Evolutionary conservation across 305 asterid genomes (phyloP), one percentile per base, ranked within the genome.

Genomic region (Striga hermonthica): DNA sequence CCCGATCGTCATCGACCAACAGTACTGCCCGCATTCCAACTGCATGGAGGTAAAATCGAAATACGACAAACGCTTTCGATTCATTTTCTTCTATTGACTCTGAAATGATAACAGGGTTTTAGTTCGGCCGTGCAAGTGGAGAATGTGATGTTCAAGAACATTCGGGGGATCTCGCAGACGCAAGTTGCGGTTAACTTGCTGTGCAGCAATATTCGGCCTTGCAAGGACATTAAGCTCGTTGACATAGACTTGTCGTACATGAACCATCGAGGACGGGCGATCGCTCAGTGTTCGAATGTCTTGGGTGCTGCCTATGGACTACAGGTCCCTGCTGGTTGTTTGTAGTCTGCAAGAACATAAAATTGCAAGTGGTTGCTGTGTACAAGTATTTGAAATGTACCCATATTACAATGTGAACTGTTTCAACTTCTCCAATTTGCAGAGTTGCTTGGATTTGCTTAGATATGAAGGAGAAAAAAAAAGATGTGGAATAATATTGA

Each of bases 1-100:
- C 49, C 88, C 91, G 8, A 70, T 84, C 39, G 47, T 82, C 9
- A 82, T 84, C 12, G 88, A 84, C 64, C 88, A 84, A 28, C 68
- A 71, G 7, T 84, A 84, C 60, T 84, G 88, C 22, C 88, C 91
- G 7, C 14, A 45, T 4, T 11, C 61, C 1, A 41, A 43, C 41
- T 84, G 91, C 69, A 28, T 43, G 2, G 49, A 10, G 54, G 87
- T 79, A 74, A 61, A n/a, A n/a, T n/a, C n/a, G n/a, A n/a, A n/a
- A n/a, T n/a, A n/a, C n/a, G n/a, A n/a, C n/a, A n/a, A n/a, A n/a
- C n/a, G n/a, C 54, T 16, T 7, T 8, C 16, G 36, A 15, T 43
- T 43, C 1, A 14, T 53, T 43, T 0, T 9, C 10, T 1, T 43
- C 10, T 7, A 43, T 43, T 43, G 3, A 7, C 10, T 43, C 9